A percentile compares a stretch with the other conserved stretches of the same genome.
These are phyloP conservation scores for Dictyostelium firmibasis DNA, from an alignment of 78 protist genomes.

Conservation along the genomic window DNA sequence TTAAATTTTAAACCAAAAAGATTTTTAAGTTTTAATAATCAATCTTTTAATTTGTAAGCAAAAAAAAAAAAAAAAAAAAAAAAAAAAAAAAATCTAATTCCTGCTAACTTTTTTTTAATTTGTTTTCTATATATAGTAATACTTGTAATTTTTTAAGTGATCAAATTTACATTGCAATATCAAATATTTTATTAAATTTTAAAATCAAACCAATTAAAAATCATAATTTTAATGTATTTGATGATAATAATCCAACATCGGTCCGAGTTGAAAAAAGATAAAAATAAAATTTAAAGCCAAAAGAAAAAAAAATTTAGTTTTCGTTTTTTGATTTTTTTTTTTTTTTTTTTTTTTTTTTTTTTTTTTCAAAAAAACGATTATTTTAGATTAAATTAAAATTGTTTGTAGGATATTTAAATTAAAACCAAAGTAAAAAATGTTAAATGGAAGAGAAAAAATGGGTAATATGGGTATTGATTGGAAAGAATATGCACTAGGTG, in stretches of 20 bases:
- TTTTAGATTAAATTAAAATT: not conserved
- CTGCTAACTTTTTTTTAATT: not conserved
- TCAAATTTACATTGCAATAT: not conserved
- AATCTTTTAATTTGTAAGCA: not conserved
- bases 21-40: not conserved
- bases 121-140: not conserved
- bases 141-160: not conserved
- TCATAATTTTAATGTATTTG: not conserved
- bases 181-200: not conserved
- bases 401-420: not conserved
- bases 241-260: not conserved
- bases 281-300: not conserved
- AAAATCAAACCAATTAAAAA: not conserved
- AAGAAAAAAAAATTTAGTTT: too few relatives aligned
- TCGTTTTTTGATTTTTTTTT: not conserved
- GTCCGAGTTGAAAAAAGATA: not conserved
- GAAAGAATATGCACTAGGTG: conserved; percentile 89
- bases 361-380: not conserved
- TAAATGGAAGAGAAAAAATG: conserved; percentile 80
- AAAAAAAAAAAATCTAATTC: not conserved
- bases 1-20: not conserved
- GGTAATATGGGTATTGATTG: conserved; percentile 87
- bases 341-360: not conserved
- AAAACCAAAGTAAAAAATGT: conserved; percentile 36
- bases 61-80: not conserved